These are phyloP conservation scores for Saccharomycopsis hybrid DNA, from an alignment of 1,139 yeast genomes.

Conservation along the genomic window DNA sequence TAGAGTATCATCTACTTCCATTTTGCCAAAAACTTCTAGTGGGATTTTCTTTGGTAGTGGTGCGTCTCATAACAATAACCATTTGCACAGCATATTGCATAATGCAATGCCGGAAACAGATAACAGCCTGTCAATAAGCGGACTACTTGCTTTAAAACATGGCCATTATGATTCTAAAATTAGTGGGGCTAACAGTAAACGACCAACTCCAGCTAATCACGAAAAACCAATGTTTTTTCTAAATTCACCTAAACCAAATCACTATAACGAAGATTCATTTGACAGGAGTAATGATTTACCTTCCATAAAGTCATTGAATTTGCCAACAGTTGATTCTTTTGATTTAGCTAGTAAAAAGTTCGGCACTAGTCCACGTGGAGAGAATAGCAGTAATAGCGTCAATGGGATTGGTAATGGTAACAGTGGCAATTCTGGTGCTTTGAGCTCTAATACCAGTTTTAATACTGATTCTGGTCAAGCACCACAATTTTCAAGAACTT, in stretches of 20 bases:
- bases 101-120: background rate
- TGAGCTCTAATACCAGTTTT: too few species aligned
- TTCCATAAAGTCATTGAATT: constrained; percentile 13
- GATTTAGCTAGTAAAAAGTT: too few species aligned
- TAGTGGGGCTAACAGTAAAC: too few species aligned
- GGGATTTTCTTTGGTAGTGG: constrained; percentile 20
- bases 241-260: constrained; percentile 4
- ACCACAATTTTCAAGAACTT: background rate
- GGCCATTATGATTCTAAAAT: constrained; percentile 9
- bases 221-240: constrained; percentile 12
- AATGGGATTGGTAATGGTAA: too few species aligned
- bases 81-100: too few species aligned
- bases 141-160: constrained; percentile 19
- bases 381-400: background rate
- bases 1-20: background rate
- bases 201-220: background rate
- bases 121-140: constrained; percentile 12
- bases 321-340: constrained; percentile 13
- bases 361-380: too few species aligned
- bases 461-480: background rate
- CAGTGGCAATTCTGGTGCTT: too few species aligned
- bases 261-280: background rate
- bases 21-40: constrained; percentile 16
- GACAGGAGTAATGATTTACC: constrained; percentile 8
- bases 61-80: background rate